phyloP scores from a whole-genome alignment of 192 early-diverging fungal genomes.

The Coemansia sp. region DNA sequence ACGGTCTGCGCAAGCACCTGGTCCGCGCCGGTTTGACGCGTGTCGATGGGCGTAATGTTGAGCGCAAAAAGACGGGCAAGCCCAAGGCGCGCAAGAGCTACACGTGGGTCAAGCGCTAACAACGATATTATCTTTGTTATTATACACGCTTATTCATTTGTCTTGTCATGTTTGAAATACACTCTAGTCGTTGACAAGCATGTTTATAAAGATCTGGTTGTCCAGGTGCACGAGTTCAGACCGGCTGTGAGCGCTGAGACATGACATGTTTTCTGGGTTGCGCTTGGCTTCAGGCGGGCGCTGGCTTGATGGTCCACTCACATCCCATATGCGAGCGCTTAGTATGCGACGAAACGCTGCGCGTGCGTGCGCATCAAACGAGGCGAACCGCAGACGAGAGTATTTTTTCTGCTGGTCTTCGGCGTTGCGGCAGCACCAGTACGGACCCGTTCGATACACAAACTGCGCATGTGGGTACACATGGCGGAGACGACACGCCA shows the following conservation, averaged over 20 bases:
- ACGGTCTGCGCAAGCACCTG: slow-evolving; percentile 58
- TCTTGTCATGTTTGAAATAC: neutral
- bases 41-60: slow-evolving; percentile 75
- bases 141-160: neutral
- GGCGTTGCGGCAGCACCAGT: slow-evolving; percentile 39
- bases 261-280: slow-evolving; percentile 31
- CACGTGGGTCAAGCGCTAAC: slow-evolving; percentile 72
- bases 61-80: slow-evolving; percentile 96
- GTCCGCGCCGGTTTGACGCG: slow-evolving; percentile 60
- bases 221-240: slow-evolving; percentile 35
- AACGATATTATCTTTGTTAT: slow-evolving; percentile 1
- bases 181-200: slow-evolving; percentile 15
- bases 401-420: slow-evolving; percentile 32
- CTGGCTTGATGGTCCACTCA: neutral
- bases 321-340: slow-evolving; percentile 32
- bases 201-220: slow-evolving; percentile 49
- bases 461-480: slow-evolving; percentile 34
- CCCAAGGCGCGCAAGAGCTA: slow-evolving; percentile 90
- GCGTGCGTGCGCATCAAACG: slow-evolving; percentile 26
- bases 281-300: slow-evolving; percentile 36
- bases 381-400: slow-evolving; percentile 28
- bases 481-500: slow-evolving; percentile 13
- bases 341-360: slow-evolving; percentile 16
- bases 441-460: slow-evolving; percentile 35
- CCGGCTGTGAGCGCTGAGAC: slow-evolving; percentile 33